Percentiles rank a stretch among this genome's conserved stretches.
phyloP scores from a whole-genome alignment of 108 stramenopile genomes.

The Fragilaria radians region DNA sequence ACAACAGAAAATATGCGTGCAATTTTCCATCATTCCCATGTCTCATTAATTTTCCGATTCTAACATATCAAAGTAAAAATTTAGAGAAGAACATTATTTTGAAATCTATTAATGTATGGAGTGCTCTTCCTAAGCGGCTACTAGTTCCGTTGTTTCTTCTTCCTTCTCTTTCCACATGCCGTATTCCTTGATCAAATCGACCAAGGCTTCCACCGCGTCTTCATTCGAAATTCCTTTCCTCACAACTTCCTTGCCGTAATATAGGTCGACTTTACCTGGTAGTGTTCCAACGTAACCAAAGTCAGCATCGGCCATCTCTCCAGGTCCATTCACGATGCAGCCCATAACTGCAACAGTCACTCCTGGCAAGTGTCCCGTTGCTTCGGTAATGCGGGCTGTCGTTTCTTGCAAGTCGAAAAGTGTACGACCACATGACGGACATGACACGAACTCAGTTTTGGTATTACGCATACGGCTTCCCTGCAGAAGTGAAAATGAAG shows the following conservation, averaged over 20 bases:
- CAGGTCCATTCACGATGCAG: conserved; percentile 97
- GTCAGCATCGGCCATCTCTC: conserved; percentile 98
- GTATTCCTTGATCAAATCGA: conserved; percentile 93
- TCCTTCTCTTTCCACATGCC: conserved; percentile 94
- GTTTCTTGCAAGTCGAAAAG: conserved; percentile 96
- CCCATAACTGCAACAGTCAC: conserved; percentile 98
- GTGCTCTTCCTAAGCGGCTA: conserved; percentile 6
- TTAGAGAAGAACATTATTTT: neutral
- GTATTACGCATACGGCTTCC: conserved; percentile 95
- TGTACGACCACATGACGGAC: conserved; percentile 96
- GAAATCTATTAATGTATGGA: neutral
- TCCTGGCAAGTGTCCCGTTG: conserved; percentile 94
- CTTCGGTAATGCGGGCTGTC: conserved; percentile 83
- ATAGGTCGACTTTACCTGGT: conserved; percentile 94
- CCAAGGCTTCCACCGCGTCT: conserved; percentile 85
- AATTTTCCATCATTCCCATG: too few species aligned
- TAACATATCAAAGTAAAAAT: too few species aligned
- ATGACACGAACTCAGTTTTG: conserved; percentile 98
- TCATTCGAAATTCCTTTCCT: conserved; percentile 86
- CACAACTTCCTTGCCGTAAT: conserved; percentile 96
- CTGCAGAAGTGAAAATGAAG: conserved; percentile 87
- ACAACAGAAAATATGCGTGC: too few species aligned
- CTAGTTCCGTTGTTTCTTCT: conserved; percentile 52
- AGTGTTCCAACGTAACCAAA: conserved; percentile 96
- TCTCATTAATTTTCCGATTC: too few species aligned